phyloP scores from a whole-genome alignment of 2,329 filamentous ascomycete species.

The Cladosporium sp. region DNA sequence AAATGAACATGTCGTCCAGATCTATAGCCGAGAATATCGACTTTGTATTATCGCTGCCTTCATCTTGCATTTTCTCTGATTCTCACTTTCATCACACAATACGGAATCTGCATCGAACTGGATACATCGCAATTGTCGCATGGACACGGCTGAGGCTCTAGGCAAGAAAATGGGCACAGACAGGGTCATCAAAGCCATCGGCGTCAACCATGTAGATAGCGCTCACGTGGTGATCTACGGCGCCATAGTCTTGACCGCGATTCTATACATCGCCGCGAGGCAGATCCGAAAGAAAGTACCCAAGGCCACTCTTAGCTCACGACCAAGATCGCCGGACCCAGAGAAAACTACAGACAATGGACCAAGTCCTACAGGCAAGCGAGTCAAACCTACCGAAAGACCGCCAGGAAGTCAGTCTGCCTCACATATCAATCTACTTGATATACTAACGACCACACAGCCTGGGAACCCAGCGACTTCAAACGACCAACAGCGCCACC shows the following conservation, averaged over 20 bases:
- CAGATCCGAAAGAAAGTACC: background rate
- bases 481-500: constrained; percentile 56
- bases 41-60: background rate
- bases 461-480: constrained; percentile 58
- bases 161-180: background rate
- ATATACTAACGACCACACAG: constrained; percentile 26
- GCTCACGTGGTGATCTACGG: background rate
- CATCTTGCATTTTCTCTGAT: background rate
- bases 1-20: background rate
- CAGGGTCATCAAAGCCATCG: background rate
- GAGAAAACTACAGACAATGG: constrained; percentile 39
- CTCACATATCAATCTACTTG: background rate
- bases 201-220: background rate
- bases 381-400: constrained; percentile 34
- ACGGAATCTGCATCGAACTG: constrained; percentile 2
- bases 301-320: background rate
- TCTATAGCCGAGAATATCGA: background rate
- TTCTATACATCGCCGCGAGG: background rate
- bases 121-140: background rate
- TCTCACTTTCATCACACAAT: background rate
- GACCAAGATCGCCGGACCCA: constrained; percentile 36
- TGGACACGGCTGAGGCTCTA: background rate
- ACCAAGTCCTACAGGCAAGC: constrained; percentile 4
- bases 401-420: constrained; percentile 43
- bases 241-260: background rate